Evolutionary conservation across 2,329 filamentous ascomycete genomes (phyloP), one percentile per base, ranked within the genome.

Genomic region (Botrytis byssoidea): DNA sequence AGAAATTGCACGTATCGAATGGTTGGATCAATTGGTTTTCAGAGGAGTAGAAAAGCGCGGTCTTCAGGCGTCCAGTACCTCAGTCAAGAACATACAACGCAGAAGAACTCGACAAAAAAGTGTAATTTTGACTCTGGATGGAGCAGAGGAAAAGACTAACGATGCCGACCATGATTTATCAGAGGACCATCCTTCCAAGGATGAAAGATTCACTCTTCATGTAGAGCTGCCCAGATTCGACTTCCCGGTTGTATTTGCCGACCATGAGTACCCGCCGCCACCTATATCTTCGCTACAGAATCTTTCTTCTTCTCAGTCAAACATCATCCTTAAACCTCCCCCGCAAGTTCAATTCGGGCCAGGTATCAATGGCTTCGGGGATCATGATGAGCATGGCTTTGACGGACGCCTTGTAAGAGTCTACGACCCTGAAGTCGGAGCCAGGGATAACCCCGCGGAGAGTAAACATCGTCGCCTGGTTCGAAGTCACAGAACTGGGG

Each of bases 21-120:
- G 96, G 97, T 88, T 99, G 61, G 96, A 99, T 82, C 93, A 96
- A 79, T 88, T 98, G 78, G 95, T 98, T 4, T 99, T 97, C 81
- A 91, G 95, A 59, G 92, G 92, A 70, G 91, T 97, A 74, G 95
- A 97, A 83, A 96, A 93, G 83, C 87, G 90, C 74, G 89, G 91
- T 35, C 81, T 90, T 4, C 87, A 90, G 78, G 88, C 89, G 18
- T 90, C 92, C 51, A 88, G 87, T 78, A 87, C 88, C 59, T 90
- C 90, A 1, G 85, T 89, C 78, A 92, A 89, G 81, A 86, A 87
- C 73, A 84, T 86, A 40, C 86, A 89, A 76, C 84, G 84, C 40
- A 84, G 86, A 79, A 82, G 82, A 71, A 82, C 82, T 71, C 77
- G 75, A 48, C 70, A 75, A 63, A 69, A 71, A 18, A 82, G 20